Evolutionary conservation across 768 basidiomycete genomes (phyloP).

Genomic region (Sporobolomyces pararoseus): DNA sequence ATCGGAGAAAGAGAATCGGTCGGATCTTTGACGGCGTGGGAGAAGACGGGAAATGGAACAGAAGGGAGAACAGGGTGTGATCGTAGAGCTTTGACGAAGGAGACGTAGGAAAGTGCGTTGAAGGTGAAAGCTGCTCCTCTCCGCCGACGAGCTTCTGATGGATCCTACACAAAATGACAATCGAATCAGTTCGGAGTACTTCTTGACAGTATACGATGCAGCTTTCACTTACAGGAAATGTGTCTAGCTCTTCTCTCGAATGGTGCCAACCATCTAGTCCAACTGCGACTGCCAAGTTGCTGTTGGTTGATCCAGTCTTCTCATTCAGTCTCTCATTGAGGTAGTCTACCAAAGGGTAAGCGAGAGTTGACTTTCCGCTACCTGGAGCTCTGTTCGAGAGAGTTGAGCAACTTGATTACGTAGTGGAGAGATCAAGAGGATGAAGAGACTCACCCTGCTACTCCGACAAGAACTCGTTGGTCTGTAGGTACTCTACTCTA

Average conservation of each 20-base stretch:
- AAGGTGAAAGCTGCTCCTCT: slow-evolving; percentile 92
- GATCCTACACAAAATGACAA: slow-evolving; percentile 52
- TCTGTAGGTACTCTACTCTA: neutral
- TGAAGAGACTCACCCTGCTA: slow-evolving; percentile 33
- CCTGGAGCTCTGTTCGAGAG: slow-evolving; percentile 61
- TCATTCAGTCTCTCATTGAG: slow-evolving; percentile 52
- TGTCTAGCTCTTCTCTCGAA: slow-evolving; percentile 70
- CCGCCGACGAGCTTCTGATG: slow-evolving; percentile 68
- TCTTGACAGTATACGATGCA: neutral
- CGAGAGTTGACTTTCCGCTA: slow-evolving; percentile 78
- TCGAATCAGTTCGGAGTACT: neutral
- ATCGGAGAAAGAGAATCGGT: slow-evolving; percentile 60
- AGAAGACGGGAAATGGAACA: slow-evolving; percentile 72
- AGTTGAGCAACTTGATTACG: too few relatives aligned
- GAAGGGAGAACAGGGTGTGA: slow-evolving; percentile 44
- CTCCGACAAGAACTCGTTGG: slow-evolving; percentile 29
- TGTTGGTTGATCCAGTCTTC: too few relatives aligned
- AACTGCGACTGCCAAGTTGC: slow-evolving; percentile 66
- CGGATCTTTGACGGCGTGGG: slow-evolving; percentile 84
- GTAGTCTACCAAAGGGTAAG: slow-evolving; percentile 58
- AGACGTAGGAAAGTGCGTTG: slow-evolving; percentile 65
- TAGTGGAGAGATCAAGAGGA: neutral
- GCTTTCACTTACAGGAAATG: slow-evolving; percentile 54
- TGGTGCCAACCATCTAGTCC: slow-evolving; percentile 91
- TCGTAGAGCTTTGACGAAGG: slow-evolving; percentile 61